Conservation (phyloP, 179 eudicot species). For the Patellifolia procumbens region DNA sequence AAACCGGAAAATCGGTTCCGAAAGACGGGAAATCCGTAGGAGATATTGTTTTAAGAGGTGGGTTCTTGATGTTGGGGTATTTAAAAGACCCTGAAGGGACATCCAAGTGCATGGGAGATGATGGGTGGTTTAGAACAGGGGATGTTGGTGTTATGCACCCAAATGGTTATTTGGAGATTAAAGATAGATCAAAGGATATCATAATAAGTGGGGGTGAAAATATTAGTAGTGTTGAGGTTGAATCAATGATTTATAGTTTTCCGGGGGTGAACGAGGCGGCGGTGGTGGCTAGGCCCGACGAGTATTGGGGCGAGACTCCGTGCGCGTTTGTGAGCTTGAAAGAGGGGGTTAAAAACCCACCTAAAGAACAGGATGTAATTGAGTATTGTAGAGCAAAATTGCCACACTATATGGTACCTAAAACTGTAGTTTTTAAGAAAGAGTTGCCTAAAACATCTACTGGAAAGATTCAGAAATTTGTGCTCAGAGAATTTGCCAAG, state of each 20-base stretch:
- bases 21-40: conserved; percentile 34
- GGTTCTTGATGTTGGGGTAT: conserved; percentile 35
- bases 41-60: conserved; percentile 36
- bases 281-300: conserved; percentile 33
- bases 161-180: conserved; percentile 39
- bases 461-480: conserved; percentile 39
- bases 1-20: conserved; percentile 33
- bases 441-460: conserved; percentile 43
- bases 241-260: conserved; percentile 30
- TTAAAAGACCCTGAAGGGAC: conserved; percentile 34
- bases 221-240: conserved; percentile 40
- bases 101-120: conserved; percentile 19
- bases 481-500: conserved; percentile 34
- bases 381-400: conserved; percentile 33
- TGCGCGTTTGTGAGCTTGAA: conserved; percentile 39
- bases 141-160: conserved; percentile 39
- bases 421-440: conserved; percentile 34
- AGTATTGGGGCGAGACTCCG: conserved; percentile 41
- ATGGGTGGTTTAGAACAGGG: conserved; percentile 40
- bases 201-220: conserved; percentile 43
- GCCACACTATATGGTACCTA: conserved; percentile 39
- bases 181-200: conserved; percentile 37
- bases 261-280: conserved; percentile 36
- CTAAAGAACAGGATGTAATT: conserved; percentile 31
- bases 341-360: conserved; percentile 11